Evolutionary conservation across 805 yeast species (phyloP).

Genomic region (Ogataea chonburiensis): DNA sequence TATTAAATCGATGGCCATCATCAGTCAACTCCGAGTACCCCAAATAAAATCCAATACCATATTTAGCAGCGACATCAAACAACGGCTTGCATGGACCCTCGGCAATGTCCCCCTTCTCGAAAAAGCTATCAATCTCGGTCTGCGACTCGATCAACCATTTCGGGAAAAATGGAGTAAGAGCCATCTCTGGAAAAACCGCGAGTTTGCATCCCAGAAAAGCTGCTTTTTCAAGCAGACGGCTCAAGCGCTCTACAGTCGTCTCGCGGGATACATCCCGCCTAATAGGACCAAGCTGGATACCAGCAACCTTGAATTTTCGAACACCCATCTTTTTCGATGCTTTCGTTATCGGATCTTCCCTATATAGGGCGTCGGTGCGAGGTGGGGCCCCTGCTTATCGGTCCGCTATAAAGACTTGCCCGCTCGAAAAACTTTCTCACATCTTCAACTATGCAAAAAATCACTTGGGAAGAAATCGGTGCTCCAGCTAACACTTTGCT

Average conservation of each 20-base stretch:
- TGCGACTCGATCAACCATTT: constrained; percentile 36
- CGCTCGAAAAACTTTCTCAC: constrained; percentile 3
- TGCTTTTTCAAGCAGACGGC: constrained; percentile 30
- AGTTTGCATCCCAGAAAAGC: constrained; percentile 33
- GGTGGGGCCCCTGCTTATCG: constrained; percentile 5
- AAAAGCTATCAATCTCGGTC: constrained; percentile 36
- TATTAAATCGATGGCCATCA: constrained; percentile 36
- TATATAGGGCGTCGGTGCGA: constrained; percentile 4
- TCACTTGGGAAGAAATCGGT: constrained; percentile 38
- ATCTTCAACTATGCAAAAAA: constrained; percentile 20
- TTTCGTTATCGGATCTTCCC: constrained; percentile 1
- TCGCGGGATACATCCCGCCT: constrained; percentile 31
- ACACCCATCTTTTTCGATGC: background rate
- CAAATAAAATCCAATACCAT: constrained; percentile 31
- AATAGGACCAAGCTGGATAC: constrained; percentile 37
- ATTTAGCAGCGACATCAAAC: constrained; percentile 35
- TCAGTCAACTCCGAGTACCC: constrained; percentile 42
- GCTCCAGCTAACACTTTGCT: constrained; percentile 31
- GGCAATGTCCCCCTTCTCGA: constrained; percentile 38
- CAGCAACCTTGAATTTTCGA: constrained; percentile 30
- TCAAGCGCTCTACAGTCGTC: constrained; percentile 33
- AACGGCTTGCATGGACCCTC: constrained; percentile 31
- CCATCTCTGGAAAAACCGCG: constrained; percentile 39
- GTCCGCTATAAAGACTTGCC: background rate
- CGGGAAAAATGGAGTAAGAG: constrained; percentile 39